Evolutionary conservation across 805 yeast species (phyloP), one percentile per base, ranked within the genome.

Genomic region (Saccharomycopsis sp.): DNA sequence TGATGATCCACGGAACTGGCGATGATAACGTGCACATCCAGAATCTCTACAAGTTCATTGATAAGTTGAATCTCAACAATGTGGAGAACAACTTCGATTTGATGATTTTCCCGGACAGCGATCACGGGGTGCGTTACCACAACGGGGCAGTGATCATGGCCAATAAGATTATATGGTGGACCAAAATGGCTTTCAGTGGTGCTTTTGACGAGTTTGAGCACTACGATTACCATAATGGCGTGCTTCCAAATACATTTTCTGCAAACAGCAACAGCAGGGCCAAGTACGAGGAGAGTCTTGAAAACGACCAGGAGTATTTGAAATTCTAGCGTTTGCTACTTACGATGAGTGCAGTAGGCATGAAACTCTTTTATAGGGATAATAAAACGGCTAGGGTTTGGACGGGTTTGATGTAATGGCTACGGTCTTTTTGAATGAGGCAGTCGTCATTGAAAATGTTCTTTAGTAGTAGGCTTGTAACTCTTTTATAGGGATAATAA

Each of bases 11-110:
- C 67, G 96, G 96, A 1, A 83, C 90, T 2, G 91, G 86, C 3
- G 96, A 88, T 70, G 95, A 88, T 65, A 88, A 88, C 67, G 95
- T 88, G 16, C 95, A 88, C 70, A 73, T 85, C 56, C 90, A 86
- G 65, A 87, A 88, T 67, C 79, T 88, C 1, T 75, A 79, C 58
- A 78, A 79, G 66, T 72, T 87, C 12, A 57, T 87, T 9, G 91
- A 88, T 66, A 69, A 79, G 24, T 76, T 88, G 57, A 80, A 86
- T 65, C 44, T 73, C 52, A 61, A 65, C 34, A 62, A 61, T 7
- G 80, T 91, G n/a, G 95, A 89, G 66, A 94, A 94, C 71, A 88
- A 83, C 63, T 61, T 21, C 24, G 94, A 88, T 65, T 74, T 86
- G 59, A 86, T 83, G 72, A 78, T 87, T 5, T 88, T 87, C 76